phyloP scores from a whole-genome alignment of 495 filamentous ascomycete genomes.

The Neurospora sp. region DNA sequence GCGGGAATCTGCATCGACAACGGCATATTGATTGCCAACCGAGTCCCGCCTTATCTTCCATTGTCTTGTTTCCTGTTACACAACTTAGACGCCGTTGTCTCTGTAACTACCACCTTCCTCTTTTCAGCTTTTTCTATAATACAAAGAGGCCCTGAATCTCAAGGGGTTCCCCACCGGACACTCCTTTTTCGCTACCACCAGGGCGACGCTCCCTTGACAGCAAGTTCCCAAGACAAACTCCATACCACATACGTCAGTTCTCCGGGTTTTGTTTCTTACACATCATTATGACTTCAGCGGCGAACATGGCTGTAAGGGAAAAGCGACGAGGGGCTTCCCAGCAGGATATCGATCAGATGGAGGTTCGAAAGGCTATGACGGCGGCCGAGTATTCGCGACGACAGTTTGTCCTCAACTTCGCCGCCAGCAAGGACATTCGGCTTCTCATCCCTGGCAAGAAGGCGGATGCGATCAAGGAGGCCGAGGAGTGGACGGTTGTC shows the following conservation, averaged over 20 bases:
- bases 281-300: constrained; percentile 13
- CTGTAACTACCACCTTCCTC: neutral
- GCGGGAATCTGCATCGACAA: neutral
- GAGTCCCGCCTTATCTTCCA: neutral
- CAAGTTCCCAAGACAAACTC: neutral
- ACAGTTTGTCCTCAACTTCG: constrained; percentile 25
- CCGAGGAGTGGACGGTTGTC: constrained; percentile 19
- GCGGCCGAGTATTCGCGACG: constrained; percentile 23
- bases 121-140: neutral
- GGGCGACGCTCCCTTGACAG: neutral
- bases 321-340: constrained; percentile 12
- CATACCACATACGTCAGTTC: neutral
- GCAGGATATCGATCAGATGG: constrained; percentile 17
- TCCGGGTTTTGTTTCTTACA: neutral
- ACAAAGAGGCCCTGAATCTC: neutral
- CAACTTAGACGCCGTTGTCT: neutral
- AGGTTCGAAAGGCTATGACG: constrained; percentile 21
- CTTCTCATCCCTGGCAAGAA: constrained; percentile 25
- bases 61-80: neutral
- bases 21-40: neutral
- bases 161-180: neutral
- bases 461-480: constrained; percentile 19
- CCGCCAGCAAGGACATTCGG: constrained; percentile 17
- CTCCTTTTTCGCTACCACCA: neutral
- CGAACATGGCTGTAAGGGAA: constrained; percentile 22